These are phyloP conservation scores for Brettanomyces anomalus DNA, from an alignment of 805 yeast genomes.

Conservation along the genomic window DNA sequence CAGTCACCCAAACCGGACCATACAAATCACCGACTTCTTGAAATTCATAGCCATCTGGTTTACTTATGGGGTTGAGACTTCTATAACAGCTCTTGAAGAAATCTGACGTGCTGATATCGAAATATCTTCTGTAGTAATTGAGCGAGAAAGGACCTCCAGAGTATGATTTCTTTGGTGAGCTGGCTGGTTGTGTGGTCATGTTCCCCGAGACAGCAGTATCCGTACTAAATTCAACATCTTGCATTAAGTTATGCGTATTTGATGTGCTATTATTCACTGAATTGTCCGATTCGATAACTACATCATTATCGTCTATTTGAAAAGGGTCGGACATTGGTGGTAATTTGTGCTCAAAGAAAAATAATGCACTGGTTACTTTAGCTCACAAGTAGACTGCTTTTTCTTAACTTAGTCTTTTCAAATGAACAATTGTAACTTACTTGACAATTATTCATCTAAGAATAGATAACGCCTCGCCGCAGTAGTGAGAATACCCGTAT, in stretches of 20 bases:
- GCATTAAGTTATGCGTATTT: not conserved
- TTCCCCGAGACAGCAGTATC: not conserved
- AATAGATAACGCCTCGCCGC: no score
- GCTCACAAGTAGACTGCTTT: no score
- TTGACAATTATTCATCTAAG: no score
- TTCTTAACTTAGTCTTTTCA: no score
- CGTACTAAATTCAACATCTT: constrained; percentile 1
- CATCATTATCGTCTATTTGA: constrained; percentile 9
- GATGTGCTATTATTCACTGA: not conserved
- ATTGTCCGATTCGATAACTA: constrained; percentile 18
- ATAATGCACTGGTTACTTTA: no score
- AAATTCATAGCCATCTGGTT: constrained; percentile 26
- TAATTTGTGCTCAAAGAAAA: not conserved
- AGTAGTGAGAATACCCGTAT: no score
- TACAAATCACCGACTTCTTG: constrained; percentile 59
- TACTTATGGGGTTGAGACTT: constrained; percentile 48
- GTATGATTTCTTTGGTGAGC: constrained; percentile 16
- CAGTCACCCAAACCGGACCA: constrained; percentile 88
- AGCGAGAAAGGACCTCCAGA: constrained; percentile 45
- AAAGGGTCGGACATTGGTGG: constrained; percentile 1
- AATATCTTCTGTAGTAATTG: constrained; percentile 53
- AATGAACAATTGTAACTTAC: no score
- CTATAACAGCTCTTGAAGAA: constrained; percentile 45
- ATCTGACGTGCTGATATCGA: constrained; percentile 58
- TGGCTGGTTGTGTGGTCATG: not conserved